phyloP scores from a whole-genome alignment of 2,329 filamentous ascomycete species.

The Claviceps sp. region DNA sequence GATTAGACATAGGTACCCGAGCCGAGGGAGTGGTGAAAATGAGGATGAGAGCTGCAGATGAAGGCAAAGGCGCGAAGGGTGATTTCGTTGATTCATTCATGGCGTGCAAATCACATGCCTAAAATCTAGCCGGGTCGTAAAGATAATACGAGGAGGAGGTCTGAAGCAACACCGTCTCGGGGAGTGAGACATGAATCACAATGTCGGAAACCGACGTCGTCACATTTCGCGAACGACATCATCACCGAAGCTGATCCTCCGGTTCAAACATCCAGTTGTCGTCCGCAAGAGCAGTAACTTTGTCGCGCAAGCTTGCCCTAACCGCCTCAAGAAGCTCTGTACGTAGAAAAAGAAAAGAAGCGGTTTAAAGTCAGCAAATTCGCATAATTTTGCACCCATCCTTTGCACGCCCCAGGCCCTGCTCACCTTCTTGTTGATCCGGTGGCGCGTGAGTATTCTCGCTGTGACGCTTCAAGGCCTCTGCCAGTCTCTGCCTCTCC shows the following conservation, averaged over 20 bases:
- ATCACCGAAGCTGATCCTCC: slow-evolving; percentile 37
- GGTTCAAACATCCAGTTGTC: slow-evolving; percentile 88
- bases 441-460: slow-evolving; percentile 39
- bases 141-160: background rate
- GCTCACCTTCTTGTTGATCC: slow-evolving; percentile 51
- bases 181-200: slow-evolving; percentile 11
- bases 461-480: slow-evolving; percentile 48
- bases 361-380: background rate
- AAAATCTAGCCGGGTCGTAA: too few relatives aligned
- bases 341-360: background rate
- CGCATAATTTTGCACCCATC: background rate
- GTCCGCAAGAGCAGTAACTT: slow-evolving; percentile 60
- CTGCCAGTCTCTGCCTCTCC: slow-evolving; percentile 45
- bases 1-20: slow-evolving; percentile 28
- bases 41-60: background rate
- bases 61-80: background rate
- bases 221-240: slow-evolving; percentile 3
- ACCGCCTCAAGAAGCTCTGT: slow-evolving; percentile 57
- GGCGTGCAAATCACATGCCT: background rate
- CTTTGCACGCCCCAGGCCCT: slow-evolving; percentile 7
- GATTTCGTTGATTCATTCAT: slow-evolving; percentile 3
- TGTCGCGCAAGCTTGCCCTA: slow-evolving; percentile 54
- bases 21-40: background rate
- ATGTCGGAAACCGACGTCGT: too few relatives aligned
- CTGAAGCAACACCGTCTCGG: background rate